Percentiles rank a stretch among this genome's conserved stretches.
phyloP scores from a whole-genome alignment of 2,329 filamentous ascomycete species.

The Fusarium buxicola region DNA sequence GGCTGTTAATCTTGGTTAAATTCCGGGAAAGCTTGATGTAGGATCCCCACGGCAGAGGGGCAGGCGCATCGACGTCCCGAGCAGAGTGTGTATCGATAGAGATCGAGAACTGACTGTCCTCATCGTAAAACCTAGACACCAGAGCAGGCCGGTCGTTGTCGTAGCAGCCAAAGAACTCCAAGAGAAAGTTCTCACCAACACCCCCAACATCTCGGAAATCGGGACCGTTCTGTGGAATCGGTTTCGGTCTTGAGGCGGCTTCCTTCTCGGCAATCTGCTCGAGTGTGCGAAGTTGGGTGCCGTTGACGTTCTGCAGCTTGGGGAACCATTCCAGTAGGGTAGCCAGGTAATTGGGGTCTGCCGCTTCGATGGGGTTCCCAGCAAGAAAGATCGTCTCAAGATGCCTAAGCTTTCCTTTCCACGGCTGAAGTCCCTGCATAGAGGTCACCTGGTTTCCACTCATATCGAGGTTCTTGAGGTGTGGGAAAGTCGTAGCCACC shows the following conservation, averaged over 20 bases:
- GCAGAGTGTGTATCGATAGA: constrained; percentile 73
- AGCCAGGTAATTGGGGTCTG: constrained; percentile 69
- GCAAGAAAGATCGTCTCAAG: constrained; percentile 85
- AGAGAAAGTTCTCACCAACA: constrained; percentile 80
- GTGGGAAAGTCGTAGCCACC: constrained; percentile 82
- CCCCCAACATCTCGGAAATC: constrained; percentile 80
- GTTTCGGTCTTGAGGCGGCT: constrained; percentile 62
- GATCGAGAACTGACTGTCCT: constrained; percentile 78
- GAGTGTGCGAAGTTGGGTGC: constrained; percentile 76
- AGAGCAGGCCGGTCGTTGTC: constrained; percentile 77
- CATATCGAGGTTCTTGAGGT: constrained; percentile 88
- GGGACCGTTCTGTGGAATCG: constrained; percentile 72
- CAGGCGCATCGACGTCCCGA: constrained; percentile 59
- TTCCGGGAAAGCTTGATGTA: constrained; percentile 86
- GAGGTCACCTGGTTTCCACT: constrained; percentile 83
- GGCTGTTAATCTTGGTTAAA: constrained; percentile 74
- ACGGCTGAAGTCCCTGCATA: constrained; percentile 75
- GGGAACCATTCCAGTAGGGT: constrained; percentile 87
- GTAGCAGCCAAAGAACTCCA: constrained; percentile 78
- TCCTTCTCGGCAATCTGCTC: constrained; percentile 72
- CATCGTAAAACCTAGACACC: constrained; percentile 78
- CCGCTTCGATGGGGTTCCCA: constrained; percentile 77
- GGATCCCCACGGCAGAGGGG: constrained; percentile 72
- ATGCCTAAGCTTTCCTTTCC: constrained; percentile 82
- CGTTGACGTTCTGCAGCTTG: constrained; percentile 81